Evolutionary conservation across 345 rosid genomes (phyloP).

Genomic region (Carallia pectinifolia): DNA sequence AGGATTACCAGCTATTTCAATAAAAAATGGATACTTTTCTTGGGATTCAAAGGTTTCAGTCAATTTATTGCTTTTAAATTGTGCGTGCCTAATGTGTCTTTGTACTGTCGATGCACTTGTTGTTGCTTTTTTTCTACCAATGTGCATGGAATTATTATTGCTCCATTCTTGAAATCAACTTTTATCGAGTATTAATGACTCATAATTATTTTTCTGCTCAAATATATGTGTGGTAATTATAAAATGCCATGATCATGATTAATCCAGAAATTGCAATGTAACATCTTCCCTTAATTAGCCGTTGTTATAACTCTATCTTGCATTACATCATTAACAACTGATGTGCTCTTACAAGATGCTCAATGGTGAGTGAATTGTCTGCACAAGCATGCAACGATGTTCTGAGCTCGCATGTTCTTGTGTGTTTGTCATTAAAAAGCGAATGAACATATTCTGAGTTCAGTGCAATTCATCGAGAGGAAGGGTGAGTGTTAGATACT

Average conservation of each 20-base stretch:
- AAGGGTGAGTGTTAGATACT: too few species aligned
- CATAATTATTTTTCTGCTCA: not conserved
- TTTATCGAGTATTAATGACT: not conserved
- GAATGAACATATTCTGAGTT: too few species aligned
- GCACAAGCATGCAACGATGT: not conserved
- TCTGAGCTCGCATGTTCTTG: not conserved
- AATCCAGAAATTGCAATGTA: too few species aligned
- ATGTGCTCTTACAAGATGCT: not conserved
- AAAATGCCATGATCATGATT: too few species aligned
- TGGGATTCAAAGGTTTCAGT: slow-evolving; percentile 87
- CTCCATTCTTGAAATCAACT: not conserved
- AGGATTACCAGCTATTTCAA: slow-evolving; percentile 68
- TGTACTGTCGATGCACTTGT: not conserved
- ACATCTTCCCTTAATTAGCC: too few species aligned
- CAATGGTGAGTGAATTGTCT: not conserved
- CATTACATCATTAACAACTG: not conserved
- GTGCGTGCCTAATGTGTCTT: not conserved
- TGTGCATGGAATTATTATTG: not conserved
- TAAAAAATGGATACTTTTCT: slow-evolving; percentile 81
- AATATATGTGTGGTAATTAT: not conserved
- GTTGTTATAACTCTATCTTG: not conserved
- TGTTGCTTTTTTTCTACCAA: not conserved
- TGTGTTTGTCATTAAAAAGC: too few species aligned
- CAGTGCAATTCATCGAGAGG: too few species aligned
- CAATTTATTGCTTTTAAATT: not conserved